phyloP scores from a whole-genome alignment of 164 flowering plant species.

The Vitis riparia region DNA sequence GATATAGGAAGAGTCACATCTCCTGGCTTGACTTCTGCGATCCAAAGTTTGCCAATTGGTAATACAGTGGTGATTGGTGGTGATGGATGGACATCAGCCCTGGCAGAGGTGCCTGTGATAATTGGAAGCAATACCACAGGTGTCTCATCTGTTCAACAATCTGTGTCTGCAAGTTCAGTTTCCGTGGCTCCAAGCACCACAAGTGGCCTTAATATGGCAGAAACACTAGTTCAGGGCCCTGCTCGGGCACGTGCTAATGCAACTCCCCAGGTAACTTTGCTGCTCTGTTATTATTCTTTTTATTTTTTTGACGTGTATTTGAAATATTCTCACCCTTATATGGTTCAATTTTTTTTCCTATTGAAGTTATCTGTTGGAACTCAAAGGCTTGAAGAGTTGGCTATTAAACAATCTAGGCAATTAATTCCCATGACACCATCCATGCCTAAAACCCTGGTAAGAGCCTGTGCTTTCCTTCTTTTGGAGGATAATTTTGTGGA shows the following conservation, averaged over 20 bases:
- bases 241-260: constrained; percentile 41
- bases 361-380: constrained; percentile 51
- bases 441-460: constrained; percentile 54
- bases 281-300: neutral
- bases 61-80: constrained; percentile 40
- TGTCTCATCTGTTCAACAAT: constrained; percentile 29
- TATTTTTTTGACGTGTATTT: neutral
- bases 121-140: constrained; percentile 34
- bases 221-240: constrained; percentile 69
- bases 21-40: constrained; percentile 47
- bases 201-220: constrained; percentile 75
- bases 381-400: constrained; percentile 76
- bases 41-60: constrained; percentile 48
- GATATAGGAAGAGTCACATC: constrained; percentile 51
- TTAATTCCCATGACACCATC: constrained; percentile 75
- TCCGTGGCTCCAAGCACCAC: constrained; percentile 26
- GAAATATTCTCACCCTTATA: constrained; percentile 1
- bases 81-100: constrained; percentile 66
- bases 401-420: constrained; percentile 65
- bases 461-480: constrained; percentile 6
- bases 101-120: constrained; percentile 57
- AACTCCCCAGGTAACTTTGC: constrained; percentile 51
- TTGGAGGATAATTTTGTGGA: neutral
- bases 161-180: constrained; percentile 22
- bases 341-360: neutral